These are phyloP conservation scores for Citropsis articulata DNA, from an alignment of 345 rosid genomes.

Conservation along the genomic window DNA sequence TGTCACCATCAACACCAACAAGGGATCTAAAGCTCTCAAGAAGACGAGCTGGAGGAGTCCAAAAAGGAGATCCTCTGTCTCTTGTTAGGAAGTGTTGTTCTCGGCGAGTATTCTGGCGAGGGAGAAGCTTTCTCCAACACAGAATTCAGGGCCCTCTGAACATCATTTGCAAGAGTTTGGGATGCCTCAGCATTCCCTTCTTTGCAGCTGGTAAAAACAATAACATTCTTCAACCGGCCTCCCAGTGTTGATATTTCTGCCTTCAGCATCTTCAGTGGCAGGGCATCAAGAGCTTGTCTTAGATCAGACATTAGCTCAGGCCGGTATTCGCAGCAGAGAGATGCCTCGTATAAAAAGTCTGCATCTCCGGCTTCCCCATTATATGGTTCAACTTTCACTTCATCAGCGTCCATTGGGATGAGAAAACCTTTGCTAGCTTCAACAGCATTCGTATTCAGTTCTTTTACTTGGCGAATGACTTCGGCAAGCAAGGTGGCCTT, in stretches of 20 bases:
- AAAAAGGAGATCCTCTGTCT: conserved; percentile 40
- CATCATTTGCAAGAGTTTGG: conserved; percentile 19
- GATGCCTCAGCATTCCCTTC: conserved; percentile 16
- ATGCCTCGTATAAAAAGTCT: conserved; percentile 34
- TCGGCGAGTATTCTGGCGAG: conserved; percentile 37
- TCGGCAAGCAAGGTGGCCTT: conserved; percentile 71
- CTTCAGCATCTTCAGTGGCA: conserved; percentile 38
- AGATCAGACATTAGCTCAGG: conserved; percentile 52
- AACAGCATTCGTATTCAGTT: conserved; percentile 41
- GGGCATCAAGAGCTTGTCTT: conserved; percentile 43
- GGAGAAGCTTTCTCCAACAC: conserved; percentile 42
- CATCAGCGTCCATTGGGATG: conserved; percentile 52
- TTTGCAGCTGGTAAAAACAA: conserved; percentile 35
- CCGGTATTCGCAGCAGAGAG: conserved; percentile 53
- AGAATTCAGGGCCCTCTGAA: conserved; percentile 35
- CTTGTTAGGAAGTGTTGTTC: conserved; percentile 37
- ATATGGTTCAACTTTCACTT: conserved; percentile 44
- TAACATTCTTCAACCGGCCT: conserved; percentile 43
- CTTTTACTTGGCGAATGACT: conserved; percentile 50
- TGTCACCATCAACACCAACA: not conserved
- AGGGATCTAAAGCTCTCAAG: conserved; percentile 17
- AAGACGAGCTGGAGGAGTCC: conserved; percentile 47
- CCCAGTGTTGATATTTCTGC: conserved; percentile 56
- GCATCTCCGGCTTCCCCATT: conserved; percentile 21
- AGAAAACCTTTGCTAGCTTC: conserved; percentile 47